Evolutionary conservation across 1,284 basidiomycete genomes (phyloP), one percentile per base, ranked within the genome.

Genomic region (Cryptococcus sp.): DNA sequence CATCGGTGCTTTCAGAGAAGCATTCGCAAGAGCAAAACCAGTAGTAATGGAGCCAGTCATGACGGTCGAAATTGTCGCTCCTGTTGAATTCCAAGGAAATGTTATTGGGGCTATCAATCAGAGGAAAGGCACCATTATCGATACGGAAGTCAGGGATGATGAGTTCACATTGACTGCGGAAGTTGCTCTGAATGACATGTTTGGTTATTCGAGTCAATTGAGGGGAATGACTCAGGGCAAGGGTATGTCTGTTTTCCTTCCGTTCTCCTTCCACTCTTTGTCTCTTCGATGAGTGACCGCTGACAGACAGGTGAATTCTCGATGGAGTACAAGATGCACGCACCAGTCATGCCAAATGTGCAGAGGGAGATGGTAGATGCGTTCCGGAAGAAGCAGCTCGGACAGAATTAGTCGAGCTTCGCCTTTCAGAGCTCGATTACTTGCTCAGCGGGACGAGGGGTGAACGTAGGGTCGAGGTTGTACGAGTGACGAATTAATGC

Each of bases 131-230:
- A 93, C 90, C 5, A 97, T 99, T 65, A 80, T 94, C 46, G 94
- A 98, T 68, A 96, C 90, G 58, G 96, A 98, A 76, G 86, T 97
- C 32, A 84, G 93, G 41, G 93, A 97, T 64, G 96, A 98, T 68
- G 94, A 99, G 77, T 98, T 98, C 69, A 92, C 90, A 2, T 83
- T 88, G 51, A 81, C 82, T 21, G 91, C 91, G 24, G 94, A 98
- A 71, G 93, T 98, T 14, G 86, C 89, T 9, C 76, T 98, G 73
- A 98, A 94, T 75, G 94, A 98, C 69, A 98, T 99, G 96, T 98
- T 98, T 73, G 94, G 94, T 28, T 98, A 94, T 72, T 92, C 90
- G 24, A 89, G 85, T 67, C 87, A 89, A 64, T 78, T 98, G 48
- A 84, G 96, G 55, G 94, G 94, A 4, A 84, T 85, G 59, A 98